Evolutionary conservation across 1,139 yeast species (phyloP).

Genomic region (Geotrichum bryndzae): DNA sequence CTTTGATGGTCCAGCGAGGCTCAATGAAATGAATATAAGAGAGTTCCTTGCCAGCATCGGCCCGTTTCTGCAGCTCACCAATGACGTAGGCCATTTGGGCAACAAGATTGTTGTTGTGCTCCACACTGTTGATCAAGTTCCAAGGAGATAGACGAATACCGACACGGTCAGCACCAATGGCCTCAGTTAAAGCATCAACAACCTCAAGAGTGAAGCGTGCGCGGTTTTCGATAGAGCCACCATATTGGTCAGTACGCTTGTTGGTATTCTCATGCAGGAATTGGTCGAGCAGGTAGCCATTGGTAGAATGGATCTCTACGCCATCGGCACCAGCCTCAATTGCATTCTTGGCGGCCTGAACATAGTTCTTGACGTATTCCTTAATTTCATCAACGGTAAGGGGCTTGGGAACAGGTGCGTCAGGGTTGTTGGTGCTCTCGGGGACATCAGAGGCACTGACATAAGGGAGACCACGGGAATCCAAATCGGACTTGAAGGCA

Average conservation of each 20-base stretch:
- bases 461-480: constrained; percentile 28
- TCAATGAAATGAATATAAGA: constrained; percentile 55
- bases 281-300: constrained; percentile 62
- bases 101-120: constrained; percentile 2
- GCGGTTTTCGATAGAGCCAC: constrained; percentile 62
- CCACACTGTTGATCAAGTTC: constrained; percentile 32
- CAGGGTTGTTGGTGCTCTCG: constrained; percentile 11
- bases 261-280: constrained; percentile 49
- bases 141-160: constrained; percentile 61
- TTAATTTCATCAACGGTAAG: constrained; percentile 44
- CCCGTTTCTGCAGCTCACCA: constrained; percentile 30
- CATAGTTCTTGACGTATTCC: constrained; percentile 37
- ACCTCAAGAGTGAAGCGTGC: constrained; percentile 53
- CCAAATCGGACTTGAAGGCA: constrained; percentile 42
- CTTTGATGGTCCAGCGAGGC: constrained; percentile 31
- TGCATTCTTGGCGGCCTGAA: constrained; percentile 44
- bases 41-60: constrained; percentile 36
- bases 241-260: constrained; percentile 60
- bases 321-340: constrained; percentile 63
- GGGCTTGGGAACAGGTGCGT: constrained; percentile 32
- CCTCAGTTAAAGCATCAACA: constrained; percentile 43
- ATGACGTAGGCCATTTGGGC: constrained; percentile 29
- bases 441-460: constrained; percentile 18
- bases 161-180: constrained; percentile 47
- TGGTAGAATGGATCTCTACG: constrained; percentile 62